Conservation (phyloP, 192 early-diverging fungal genomes). For the Phycomyces nitens region DNA sequence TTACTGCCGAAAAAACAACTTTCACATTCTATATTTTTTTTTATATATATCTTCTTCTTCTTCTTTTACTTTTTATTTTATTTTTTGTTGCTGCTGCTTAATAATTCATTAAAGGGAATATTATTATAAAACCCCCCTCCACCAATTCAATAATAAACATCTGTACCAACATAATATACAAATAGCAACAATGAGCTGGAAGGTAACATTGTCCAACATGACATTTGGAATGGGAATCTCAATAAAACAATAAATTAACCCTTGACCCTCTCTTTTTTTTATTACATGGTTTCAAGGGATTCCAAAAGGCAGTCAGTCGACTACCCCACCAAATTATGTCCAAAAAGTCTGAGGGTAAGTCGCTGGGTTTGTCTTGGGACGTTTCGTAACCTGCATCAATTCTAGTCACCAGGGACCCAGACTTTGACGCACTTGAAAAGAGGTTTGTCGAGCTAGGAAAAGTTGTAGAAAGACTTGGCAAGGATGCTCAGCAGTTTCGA, state of each 20-base stretch:
- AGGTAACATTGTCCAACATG: conserved; percentile 6
- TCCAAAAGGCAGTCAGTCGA: conserved; percentile 71
- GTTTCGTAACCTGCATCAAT: neutral
- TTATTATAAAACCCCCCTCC: too few relatives aligned
- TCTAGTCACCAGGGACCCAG: conserved; percentile 47
- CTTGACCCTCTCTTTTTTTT: neutral
- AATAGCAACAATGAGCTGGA: conserved; percentile 32
- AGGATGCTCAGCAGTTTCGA: conserved; percentile 65
- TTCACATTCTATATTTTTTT: neutral
- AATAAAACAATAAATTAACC: too few relatives aligned
- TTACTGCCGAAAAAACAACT: too few relatives aligned
- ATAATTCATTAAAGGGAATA: too few relatives aligned
- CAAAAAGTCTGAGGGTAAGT: conserved; percentile 42
- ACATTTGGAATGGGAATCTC: neutral
- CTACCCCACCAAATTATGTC: conserved; percentile 73
- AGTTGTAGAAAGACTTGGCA: conserved; percentile 52
- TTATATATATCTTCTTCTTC: neutral
- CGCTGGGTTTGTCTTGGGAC: neutral
- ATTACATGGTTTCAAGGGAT: conserved; percentile 15
- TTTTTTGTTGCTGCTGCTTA: too few relatives aligned
- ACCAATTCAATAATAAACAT: neutral
- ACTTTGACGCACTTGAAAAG: conserved; percentile 60
- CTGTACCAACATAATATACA: too few relatives aligned
- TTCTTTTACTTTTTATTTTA: conserved; percentile 1
- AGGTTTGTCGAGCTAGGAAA: conserved; percentile 61